Base-by-base conservation (phyloP, 352 stramenopile genomes). In the Stephanocyclus meneghinianus region DNA sequence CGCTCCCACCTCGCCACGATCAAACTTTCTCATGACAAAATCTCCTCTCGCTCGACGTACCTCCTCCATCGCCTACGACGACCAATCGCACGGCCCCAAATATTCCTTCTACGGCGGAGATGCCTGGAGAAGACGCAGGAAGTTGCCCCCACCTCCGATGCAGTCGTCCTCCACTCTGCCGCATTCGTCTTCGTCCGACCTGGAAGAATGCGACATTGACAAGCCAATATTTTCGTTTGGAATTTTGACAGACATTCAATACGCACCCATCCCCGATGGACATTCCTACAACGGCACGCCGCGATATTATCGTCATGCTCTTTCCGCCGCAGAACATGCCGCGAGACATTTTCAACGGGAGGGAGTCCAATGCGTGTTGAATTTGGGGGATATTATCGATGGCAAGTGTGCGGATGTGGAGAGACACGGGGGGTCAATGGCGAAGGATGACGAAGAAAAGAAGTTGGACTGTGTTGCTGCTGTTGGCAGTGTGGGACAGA, bases 341-440 rank as follows among this genome's bases (percentile, higher is more conserved):
- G 87, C 87, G 29, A 42, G 69, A 26, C 80, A 91, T 77, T 92
- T 93, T 73, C 16, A 91, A 75, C 18, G 82, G 51, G 73, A 86
- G 35, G 29, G 66, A 16, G 81, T 90, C 0, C 59, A 87, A 64
- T 78, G 89, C 8, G 87, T 91, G 0, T 26, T 94, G 11, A 92
- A 92, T 78, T 76, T 94, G 10, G 89, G 89, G 13, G 89, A 94
- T 74, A 92, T 86, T 47, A 83, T 94, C 47, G 89, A 94, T 83
- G 89, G 89, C 2, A 92, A 94, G 64, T 91, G 84, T 69, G 77
- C 83, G 32, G 59, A 86, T 15, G 67, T 77, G 15, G 56, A 73
- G 18, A 64, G 30, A n/a, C 75, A 71, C 55, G 76, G 76, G 45
- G 76, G 76, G 15, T 47, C 60, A 50, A 26, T 32, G 65, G 40